A percentile compares a stretch with the other conserved stretches of the same genome.
Conservation (phyloP, 75 land plant species). For the Isoetes taiwanensis region DNA sequence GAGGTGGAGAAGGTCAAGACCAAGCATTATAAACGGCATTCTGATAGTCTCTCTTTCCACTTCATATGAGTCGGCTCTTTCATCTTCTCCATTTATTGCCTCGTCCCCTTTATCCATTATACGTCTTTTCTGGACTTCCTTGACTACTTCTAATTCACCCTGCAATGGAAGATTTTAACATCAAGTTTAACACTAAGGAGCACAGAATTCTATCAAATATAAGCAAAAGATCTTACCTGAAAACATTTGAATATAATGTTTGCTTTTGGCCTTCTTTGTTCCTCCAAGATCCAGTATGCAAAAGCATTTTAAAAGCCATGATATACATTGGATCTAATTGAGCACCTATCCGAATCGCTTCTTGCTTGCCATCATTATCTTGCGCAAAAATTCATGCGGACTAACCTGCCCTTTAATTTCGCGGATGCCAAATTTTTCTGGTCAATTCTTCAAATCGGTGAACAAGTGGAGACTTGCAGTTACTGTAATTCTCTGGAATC, state of each 20-base stretch:
- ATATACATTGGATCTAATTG: not conserved
- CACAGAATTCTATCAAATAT: no score
- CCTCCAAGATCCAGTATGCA: conserved; percentile 1
- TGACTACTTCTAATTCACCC: conserved; percentile 1
- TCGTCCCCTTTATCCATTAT: no score
- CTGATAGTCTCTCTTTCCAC: not conserved
- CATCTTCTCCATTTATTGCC: not conserved
- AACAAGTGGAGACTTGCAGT: not conserved
- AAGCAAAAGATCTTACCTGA: not conserved
- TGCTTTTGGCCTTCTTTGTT: not conserved
- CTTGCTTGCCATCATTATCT: not conserved
- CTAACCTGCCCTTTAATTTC: conserved; percentile 2
- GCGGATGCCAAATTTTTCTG: not conserved
- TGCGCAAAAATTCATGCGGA: not conserved
- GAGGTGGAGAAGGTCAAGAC: conserved; percentile 1
- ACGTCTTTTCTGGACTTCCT: not conserved
- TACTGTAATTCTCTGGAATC: conserved; percentile 3
- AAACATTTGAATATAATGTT: not conserved
- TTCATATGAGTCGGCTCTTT: not conserved
- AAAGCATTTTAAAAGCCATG: not conserved
- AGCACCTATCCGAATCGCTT: not conserved
- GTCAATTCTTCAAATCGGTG: not conserved
- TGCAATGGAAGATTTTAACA: no score
- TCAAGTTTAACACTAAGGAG: no score
- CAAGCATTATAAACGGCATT: not conserved